phyloP scores from a whole-genome alignment of 176 grass and related monocot species.

The Juncus effusus region DNA sequence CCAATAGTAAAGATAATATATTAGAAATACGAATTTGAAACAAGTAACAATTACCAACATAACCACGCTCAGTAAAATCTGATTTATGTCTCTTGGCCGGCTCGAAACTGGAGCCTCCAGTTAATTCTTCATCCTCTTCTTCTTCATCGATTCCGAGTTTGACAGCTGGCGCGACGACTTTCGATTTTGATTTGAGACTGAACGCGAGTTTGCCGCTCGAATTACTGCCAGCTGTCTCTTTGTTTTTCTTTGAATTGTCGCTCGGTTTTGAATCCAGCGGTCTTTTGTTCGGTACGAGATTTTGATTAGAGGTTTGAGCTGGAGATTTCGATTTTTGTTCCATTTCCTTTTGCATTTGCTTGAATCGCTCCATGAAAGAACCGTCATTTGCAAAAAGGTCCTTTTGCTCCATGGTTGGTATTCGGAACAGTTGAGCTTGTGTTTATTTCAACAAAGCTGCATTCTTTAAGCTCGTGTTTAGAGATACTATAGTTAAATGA shows the following conservation, averaged over 20 bases:
- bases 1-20: too few species aligned
- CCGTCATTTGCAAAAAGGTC: conserved; percentile 90
- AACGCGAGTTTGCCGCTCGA: conserved; percentile 74
- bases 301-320: conserved; percentile 10
- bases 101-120: conserved; percentile 31
- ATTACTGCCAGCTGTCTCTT: background rate
- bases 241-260: conserved; percentile 46
- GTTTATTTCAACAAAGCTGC: conserved; percentile 30
- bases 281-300: conserved; percentile 42
- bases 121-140: conserved; percentile 37
- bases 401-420: conserved; percentile 37
- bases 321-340: conserved; percentile 35
- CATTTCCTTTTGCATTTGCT: conserved; percentile 79
- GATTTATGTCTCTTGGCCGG: conserved; percentile 47
- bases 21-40: background rate
- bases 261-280: conserved; percentile 36
- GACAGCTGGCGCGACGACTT: conserved; percentile 41
- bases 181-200: conserved; percentile 84
- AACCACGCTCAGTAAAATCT: conserved; percentile 14
- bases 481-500: conserved; percentile 1
- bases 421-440: background rate
- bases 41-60: conserved; percentile 85
- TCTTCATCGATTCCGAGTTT: conserved; percentile 61
- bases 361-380: conserved; percentile 94
- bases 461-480: conserved; percentile 46